These are phyloP conservation scores for Apophysomyces ossiformis DNA, from an alignment of 371 early-diverging fungal genomes.

Conservation along the genomic window DNA sequence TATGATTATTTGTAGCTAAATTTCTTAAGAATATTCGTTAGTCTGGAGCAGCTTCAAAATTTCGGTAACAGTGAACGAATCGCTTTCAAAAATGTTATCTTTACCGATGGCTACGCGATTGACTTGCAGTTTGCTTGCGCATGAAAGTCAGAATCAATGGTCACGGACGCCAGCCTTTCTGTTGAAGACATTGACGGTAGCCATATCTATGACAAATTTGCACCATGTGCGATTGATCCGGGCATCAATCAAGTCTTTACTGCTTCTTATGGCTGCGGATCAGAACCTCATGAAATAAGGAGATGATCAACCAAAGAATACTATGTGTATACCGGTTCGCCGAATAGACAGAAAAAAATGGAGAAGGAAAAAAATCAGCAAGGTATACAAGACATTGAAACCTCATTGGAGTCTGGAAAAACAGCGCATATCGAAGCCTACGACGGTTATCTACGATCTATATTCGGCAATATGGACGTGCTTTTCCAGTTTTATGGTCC, in stretches of 20 bases:
- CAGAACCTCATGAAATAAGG: slow-evolving; percentile 13
- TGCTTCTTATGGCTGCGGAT: neutral
- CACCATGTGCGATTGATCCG: slow-evolving; percentile 15
- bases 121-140: no score
- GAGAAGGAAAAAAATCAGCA: neutral
- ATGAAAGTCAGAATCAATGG: neutral
- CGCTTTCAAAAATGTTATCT: neutral
- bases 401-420: neutral
- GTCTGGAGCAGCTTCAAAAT: neutral
- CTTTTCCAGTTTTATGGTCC: neutral
- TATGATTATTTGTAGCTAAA: no score
- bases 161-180: neutral
- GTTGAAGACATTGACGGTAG: neutral
- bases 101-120: neutral
- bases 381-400: neutral
- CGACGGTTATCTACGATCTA: neutral
- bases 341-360: neutral
- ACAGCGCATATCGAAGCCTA: neutral
- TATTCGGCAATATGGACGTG: neutral
- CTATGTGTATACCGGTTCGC: slow-evolving; percentile 14
- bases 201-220: neutral
- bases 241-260: slow-evolving; percentile 4
- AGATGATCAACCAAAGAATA: slow-evolving; percentile 10
- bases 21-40: neutral
- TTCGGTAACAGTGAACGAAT: neutral